Evolutionary conservation across 2,329 filamentous ascomycete genomes (phyloP), one percentile per base, ranked within the genome.

Genomic region (Claviceps humidiphila): DNA sequence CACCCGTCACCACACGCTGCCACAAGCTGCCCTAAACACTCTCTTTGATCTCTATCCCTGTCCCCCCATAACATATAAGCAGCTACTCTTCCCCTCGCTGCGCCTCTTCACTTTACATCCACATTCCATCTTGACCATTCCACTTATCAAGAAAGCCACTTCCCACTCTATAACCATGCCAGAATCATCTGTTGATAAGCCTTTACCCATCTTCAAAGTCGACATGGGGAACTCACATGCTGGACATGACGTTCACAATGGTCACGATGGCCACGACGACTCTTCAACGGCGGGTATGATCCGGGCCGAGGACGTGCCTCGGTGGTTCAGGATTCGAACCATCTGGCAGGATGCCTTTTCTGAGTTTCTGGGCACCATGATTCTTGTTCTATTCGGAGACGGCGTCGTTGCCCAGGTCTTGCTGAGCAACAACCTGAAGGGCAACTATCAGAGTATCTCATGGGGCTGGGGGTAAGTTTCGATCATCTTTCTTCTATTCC

Each of bases 381-480:
- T 84, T 51, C 65, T 87, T 56, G 71, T 87, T 54, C 66, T 87
- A 42, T 87, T 87, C 59, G 84, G 84, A 4, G 78, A 87, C 55
- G 83, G 81, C n/a, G 79, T 80, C 51, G 80, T 87, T 20, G 84
- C 84, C 3, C 84, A 87, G 63, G 82, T 85, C 0, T 68, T 80
- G 0, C 72, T 87, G 13, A 82, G 78, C 53, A 64, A 63, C 4
- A 64, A 60, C 26, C 61, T 61, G 14, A 76, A 74, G 59, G 76
- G 77, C 43, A 63, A 71, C 54, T 75, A 74, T 55, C 68, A 74
- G 59, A 73, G 70, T 53, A 74, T 76, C 52, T 71, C 69, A 4
- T 74, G 72, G 70, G 71, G 71, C 39, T 75, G 71, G 71, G 72
- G 71, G 70, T 74, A 63, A 68, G 71, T 40, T 24, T 30, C 16